Percentiles rank a stretch among this genome's conserved stretches.
These are phyloP conservation scores for Ilyonectria mors-panacis DNA, from an alignment of 2,329 filamentous ascomycete genomes.

Conservation along the genomic window DNA sequence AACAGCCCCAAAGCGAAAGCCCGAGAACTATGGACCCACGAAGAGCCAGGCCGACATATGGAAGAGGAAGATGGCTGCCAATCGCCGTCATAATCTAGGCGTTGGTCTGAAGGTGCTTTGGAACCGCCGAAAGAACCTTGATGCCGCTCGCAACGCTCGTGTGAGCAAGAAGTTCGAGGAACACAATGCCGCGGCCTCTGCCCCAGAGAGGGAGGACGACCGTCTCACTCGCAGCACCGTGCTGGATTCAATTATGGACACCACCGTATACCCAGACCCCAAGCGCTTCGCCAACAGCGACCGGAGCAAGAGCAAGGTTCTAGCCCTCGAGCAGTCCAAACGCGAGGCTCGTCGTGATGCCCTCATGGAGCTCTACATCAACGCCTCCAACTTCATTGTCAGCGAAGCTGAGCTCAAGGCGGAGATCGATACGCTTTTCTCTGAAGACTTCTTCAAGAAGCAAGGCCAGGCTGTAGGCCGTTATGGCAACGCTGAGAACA, in stretches of 20 bases:
- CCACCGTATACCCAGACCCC: slow-evolving; percentile 72
- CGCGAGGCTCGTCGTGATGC: slow-evolving; percentile 75
- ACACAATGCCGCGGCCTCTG: slow-evolving; percentile 66
- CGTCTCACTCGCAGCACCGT: slow-evolving; percentile 80
- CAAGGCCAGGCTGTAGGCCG: slow-evolving; percentile 50
- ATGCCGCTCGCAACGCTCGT: slow-evolving; percentile 53
- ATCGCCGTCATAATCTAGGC: slow-evolving; percentile 79
- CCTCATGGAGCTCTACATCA: slow-evolving; percentile 90
- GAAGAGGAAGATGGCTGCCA: slow-evolving; percentile 81
- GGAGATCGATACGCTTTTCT: slow-evolving; percentile 83
- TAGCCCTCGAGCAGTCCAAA: slow-evolving; percentile 61
- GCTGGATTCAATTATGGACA: slow-evolving; percentile 64
- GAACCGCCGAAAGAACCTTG: slow-evolving; percentile 69
- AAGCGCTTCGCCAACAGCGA: slow-evolving; percentile 70
- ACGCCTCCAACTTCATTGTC: slow-evolving; percentile 89
- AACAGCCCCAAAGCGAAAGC: slow-evolving; percentile 66
- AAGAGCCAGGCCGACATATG: slow-evolving; percentile 65
- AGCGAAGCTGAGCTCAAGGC: slow-evolving; percentile 82
- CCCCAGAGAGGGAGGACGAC: slow-evolving; percentile 82
- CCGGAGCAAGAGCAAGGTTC: slow-evolving; percentile 59
- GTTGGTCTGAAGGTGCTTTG: slow-evolving; percentile 80
- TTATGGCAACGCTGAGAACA: slow-evolving; percentile 61
- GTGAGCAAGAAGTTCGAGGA: slow-evolving; percentile 64
- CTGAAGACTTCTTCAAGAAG: slow-evolving; percentile 69
- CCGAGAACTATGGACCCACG: slow-evolving; percentile 59